Base-by-base conservation (phyloP, 1,139 yeast genomes). In the Hyphopichia burtonii region DNA sequence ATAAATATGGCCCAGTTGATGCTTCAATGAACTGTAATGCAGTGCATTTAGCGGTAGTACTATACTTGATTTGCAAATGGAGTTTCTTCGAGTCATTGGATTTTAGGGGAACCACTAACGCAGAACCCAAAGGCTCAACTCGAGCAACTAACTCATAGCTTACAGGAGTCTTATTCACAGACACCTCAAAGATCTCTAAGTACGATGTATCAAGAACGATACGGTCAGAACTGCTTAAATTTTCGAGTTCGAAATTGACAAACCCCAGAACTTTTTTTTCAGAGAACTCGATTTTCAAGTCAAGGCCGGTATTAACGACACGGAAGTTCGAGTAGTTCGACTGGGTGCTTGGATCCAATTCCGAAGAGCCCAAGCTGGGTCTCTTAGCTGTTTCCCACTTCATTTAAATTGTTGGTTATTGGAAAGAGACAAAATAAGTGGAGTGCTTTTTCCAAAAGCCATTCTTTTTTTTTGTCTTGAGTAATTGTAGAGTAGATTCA, bases 1-100 rank as follows among this genome's bases (percentile, higher is more conserved):
- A 90, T 52, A 90, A 74, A 61, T 88, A 86, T 3, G 95, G 94
- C 17, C 75, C 73, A 33, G 65, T 68, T 50, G 80, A 76, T 25
- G 93, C 95, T 41, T 83, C 84, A n/a, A 96, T 87, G 82, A 94
- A 90, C 63, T 90, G 96, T 49, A 89, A 68, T 1, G 96, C 96
- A 2, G 96, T 87, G 58, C 96, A 86, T 23, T 79, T 61, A 3
- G 70, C 69, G 2, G 96, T 89, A 38, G 96, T 89, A 45, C 74
- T 67, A 53, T 81, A 90, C 15, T 59, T 65, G 36, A 88, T 63
- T 25, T 59, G 52, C 25, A 89, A 59, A 6, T 52, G 47, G 32
- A 74, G 44, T 1, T 42, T 5, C 2, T 51, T 43, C 25, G 60
- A n/a, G n/a, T n/a, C 58, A 14, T 50, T 44, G 2, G 40, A 41